Evolutionary conservation across 2,329 filamentous ascomycete genomes (phyloP), one percentile per base, ranked within the genome.

Genomic region (Fusarium heterosporum): DNA sequence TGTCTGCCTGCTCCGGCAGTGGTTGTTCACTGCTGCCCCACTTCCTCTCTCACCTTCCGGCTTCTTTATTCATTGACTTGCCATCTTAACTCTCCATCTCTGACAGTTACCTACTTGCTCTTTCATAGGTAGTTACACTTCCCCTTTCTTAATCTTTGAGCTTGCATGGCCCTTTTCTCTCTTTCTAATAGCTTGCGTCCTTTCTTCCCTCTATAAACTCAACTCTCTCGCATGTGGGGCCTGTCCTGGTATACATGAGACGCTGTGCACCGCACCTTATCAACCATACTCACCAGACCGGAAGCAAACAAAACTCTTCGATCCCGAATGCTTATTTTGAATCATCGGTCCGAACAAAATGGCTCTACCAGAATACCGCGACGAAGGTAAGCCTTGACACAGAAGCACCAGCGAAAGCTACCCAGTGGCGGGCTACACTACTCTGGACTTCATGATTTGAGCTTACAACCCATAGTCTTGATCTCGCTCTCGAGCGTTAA

Each of bases 1-100:
- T 68, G 70, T 72, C 71, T 74, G 73, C 73, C 73, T 75, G 72
- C 73, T 74, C 68, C 62, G 64, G 73, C 64, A 75, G 70, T 68
- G 52, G 66, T 61, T 66, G 70, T 64, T 61, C 55, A 57, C 66
- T 59, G 43, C 45, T 71, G 72, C 74, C 73, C 74, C 74, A 76
- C 74, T 61, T 74, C 66, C 19, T 55, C 66, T 58, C 71, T 70
- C 69, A 76, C 68, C 70, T 72, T 61, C 66, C 49, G 16, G 34
- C 34, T 10, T 36, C 34, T 36, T n/a, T 16, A 36, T 36, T 36
- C 34, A 36, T 36, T 36, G 16, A 36, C 34, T 36, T 36, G 16
- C 9, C 14, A 36, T 5, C 16, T 36, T 16, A 36, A 36, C 34
- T n/a, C n/a, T n/a, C 34, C 16, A 17, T 36, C 34, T 36, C 34